A percentile compares a stretch with the other conserved stretches of the same genome.
phyloP scores from a whole-genome alignment of 768 basidiomycete species.

The Boletus vermiculosoides region DNA sequence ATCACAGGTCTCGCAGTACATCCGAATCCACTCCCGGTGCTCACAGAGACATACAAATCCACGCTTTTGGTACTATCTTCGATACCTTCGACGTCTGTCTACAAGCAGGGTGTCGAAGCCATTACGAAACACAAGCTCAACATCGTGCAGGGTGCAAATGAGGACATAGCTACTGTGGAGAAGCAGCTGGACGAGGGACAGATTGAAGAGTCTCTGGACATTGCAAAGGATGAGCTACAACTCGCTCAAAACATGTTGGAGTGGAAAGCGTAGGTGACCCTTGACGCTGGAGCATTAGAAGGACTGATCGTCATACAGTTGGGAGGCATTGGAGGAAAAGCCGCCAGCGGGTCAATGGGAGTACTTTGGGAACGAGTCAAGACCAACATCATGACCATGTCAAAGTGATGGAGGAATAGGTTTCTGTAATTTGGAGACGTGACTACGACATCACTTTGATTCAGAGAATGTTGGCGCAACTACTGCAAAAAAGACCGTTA shows the following conservation, averaged over 20 bases:
- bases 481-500: background rate
- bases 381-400: conserved; percentile 35
- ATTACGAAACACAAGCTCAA: conserved; percentile 78
- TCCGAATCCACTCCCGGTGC: conserved; percentile 77
- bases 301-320: conserved; percentile 45
- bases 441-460: conserved; percentile 1
- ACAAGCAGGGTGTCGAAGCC: conserved; percentile 86
- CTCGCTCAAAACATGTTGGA: conserved; percentile 83
- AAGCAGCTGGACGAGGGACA: conserved; percentile 77
- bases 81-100: conserved; percentile 82
- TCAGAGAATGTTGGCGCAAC: conserved; percentile 4
- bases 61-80: conserved; percentile 68
- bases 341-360: conserved; percentile 87
- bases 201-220: conserved; percentile 81
- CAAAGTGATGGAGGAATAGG: background rate
- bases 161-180: conserved; percentile 67
- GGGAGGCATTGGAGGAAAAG: conserved; percentile 85
- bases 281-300: background rate
- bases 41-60: conserved; percentile 70
- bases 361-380: conserved; percentile 61
- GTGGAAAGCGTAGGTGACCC: conserved; percentile 85
- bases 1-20: conserved; percentile 84
- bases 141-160: conserved; percentile 66
- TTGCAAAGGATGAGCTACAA: conserved; percentile 79
- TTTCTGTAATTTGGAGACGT: background rate